phyloP scores from a whole-genome alignment of 192 early-diverging fungal species.

The Fimicolochytrium jonesii region DNA sequence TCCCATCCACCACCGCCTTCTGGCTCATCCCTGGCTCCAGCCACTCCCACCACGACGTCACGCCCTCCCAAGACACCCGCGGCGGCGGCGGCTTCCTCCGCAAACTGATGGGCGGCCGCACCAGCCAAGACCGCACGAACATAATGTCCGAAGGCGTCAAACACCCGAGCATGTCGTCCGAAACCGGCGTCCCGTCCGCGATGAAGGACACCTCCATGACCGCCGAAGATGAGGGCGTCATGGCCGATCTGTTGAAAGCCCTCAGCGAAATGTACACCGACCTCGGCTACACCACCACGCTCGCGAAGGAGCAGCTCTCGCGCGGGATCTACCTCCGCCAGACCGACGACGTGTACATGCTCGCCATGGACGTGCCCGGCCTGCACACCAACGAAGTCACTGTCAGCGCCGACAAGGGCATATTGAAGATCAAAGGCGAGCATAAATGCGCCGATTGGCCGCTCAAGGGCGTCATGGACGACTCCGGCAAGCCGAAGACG shows the following conservation, averaged over 20 bases:
- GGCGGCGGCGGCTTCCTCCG: no score
- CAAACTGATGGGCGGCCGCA: no score
- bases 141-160: neutral
- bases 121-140: no score
- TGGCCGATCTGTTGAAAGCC: constrained; percentile 3
- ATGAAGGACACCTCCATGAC: neutral
- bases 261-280: constrained; percentile 9
- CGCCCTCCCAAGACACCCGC: neutral
- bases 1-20: constrained; percentile 7
- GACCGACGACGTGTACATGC: constrained; percentile 8
- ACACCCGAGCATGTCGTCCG: neutral
- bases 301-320: neutral
- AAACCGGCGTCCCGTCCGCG: neutral
- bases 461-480: neutral
- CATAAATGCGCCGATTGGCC: neutral
- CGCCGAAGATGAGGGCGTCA: neutral
- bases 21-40: constrained; percentile 18
- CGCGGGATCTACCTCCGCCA: constrained; percentile 15
- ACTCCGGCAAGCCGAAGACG: neutral
- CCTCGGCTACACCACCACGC: constrained; percentile 3
- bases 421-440: neutral
- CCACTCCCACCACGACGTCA: neutral
- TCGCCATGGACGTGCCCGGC: constrained; percentile 21
- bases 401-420: neutral
- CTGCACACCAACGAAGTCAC: constrained; percentile 1